Conservation (phyloP, 768 basidiomycete genomes). For the Lanmaoa rubissima region DNA sequence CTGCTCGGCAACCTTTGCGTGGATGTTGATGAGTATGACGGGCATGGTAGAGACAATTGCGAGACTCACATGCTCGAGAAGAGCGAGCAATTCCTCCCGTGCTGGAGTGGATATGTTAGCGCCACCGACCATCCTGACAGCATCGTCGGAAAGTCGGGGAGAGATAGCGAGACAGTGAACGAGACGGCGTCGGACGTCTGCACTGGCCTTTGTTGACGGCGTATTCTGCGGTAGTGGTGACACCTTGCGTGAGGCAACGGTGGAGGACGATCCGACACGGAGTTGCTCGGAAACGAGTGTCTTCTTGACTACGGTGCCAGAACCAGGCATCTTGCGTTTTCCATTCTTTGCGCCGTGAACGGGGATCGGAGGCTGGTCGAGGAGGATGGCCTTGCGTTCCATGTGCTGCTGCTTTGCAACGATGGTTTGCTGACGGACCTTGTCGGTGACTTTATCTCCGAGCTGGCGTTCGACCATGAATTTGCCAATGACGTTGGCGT, state of each 20-base stretch:
- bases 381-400: conserved; percentile 47
- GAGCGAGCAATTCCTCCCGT: conserved; percentile 43
- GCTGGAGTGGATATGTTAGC: conserved; percentile 32
- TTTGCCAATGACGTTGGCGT: conserved; percentile 73
- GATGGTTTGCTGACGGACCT: conserved; percentile 46
- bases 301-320: conserved; percentile 29
- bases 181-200: conserved; percentile 39
- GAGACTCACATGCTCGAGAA: conserved; percentile 51
- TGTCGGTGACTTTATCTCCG: conserved; percentile 41
- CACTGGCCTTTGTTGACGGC: conserved; percentile 15
- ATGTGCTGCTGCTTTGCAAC: conserved; percentile 47
- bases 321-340: conserved; percentile 39
- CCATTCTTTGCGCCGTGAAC: conserved; percentile 36
- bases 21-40: neutral
- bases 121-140: conserved; percentile 45
- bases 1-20: conserved; percentile 51
- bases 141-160: conserved; percentile 40
- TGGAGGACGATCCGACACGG: conserved; percentile 31
- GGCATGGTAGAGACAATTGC: neutral
- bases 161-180: conserved; percentile 52
- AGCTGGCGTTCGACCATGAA: conserved; percentile 66
- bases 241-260: conserved; percentile 28
- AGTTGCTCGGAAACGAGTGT: conserved; percentile 28
- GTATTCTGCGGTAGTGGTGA: conserved; percentile 28
- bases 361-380: conserved; percentile 37